Evolutionary conservation across 306 rosid genomes (phyloP).

Genomic region (Glycine tomentella): DNA sequence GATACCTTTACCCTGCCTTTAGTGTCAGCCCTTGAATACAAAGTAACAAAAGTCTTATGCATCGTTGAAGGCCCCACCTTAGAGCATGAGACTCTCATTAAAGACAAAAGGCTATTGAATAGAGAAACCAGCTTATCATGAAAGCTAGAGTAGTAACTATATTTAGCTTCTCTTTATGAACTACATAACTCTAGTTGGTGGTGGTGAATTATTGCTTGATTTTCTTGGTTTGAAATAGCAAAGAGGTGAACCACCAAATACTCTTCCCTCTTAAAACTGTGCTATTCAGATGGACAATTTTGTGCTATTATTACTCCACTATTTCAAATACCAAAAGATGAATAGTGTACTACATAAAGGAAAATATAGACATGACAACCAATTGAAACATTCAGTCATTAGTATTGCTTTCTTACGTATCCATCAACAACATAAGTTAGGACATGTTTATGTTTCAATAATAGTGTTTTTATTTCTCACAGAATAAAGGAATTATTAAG

Average conservation of each 20-base stretch:
- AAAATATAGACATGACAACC: not conserved
- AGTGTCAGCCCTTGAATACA: not conserved
- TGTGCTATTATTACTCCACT: not conserved
- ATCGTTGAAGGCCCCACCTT: slow-evolving; percentile 42
- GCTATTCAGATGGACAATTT: not conserved
- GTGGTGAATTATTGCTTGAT: slow-evolving; percentile 33
- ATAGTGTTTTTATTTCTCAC: no score
- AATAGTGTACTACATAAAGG: not conserved
- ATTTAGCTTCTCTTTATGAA: slow-evolving; percentile 35
- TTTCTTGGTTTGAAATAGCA: slow-evolving; percentile 18
- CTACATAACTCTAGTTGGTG: slow-evolving; percentile 2
- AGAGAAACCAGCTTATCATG: slow-evolving; percentile 31
- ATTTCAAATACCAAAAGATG: not conserved
- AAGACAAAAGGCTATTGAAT: slow-evolving; percentile 23
- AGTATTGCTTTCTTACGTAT: no score
- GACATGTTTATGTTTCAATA: no score
- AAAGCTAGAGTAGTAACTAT: slow-evolving; percentile 34
- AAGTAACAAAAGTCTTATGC: not conserved
- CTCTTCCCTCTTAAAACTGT: not conserved
- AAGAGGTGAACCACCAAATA: not conserved
- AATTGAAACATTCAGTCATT: slow-evolving; percentile 6
- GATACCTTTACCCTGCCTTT: not conserved
- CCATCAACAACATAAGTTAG: no score
- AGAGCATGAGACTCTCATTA: slow-evolving; percentile 20
- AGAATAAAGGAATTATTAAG: no score